These are phyloP conservation scores for Eimeria acervulina DNA, from an alignment of 169 alveolate genomes.

Conservation along the genomic window DNA sequence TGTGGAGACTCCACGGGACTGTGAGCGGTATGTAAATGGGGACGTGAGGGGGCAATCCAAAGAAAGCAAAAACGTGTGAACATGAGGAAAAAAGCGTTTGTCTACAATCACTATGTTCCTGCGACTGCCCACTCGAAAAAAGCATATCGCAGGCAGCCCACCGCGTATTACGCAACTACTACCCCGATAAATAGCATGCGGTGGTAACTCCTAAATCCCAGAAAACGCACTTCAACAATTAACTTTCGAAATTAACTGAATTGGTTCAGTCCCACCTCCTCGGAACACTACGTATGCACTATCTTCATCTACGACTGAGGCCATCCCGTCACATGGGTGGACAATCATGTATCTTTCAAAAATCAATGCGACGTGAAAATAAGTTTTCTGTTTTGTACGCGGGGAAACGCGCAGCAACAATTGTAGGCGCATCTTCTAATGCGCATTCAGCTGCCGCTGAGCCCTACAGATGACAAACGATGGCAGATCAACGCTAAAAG, in stretches of 20 bases:
- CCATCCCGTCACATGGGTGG: background rate
- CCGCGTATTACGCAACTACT: background rate
- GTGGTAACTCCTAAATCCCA: background rate
- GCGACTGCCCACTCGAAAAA: background rate
- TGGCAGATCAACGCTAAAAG: background rate
- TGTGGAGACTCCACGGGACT: constrained; percentile 15
- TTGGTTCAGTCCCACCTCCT: background rate
- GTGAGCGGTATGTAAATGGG: constrained; percentile 56
- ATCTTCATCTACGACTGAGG: background rate
- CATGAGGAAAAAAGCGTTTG: background rate
- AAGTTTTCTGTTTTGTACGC: background rate
- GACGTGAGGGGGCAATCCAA: constrained; percentile 16
- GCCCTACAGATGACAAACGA: background rate
- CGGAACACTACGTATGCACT: background rate
- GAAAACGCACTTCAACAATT: background rate
- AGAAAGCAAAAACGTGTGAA: background rate
- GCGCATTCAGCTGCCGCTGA: background rate
- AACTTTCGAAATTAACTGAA: background rate
- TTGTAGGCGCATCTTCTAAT: background rate
- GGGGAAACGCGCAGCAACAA: background rate
- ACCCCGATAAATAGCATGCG: background rate
- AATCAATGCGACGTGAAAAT: background rate
- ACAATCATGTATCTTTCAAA: background rate
- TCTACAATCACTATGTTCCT: background rate
- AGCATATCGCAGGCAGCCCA: background rate